Base-by-base conservation (phyloP, 371 early-diverging fungal species). In the Sporodiniella umbellata region DNA sequence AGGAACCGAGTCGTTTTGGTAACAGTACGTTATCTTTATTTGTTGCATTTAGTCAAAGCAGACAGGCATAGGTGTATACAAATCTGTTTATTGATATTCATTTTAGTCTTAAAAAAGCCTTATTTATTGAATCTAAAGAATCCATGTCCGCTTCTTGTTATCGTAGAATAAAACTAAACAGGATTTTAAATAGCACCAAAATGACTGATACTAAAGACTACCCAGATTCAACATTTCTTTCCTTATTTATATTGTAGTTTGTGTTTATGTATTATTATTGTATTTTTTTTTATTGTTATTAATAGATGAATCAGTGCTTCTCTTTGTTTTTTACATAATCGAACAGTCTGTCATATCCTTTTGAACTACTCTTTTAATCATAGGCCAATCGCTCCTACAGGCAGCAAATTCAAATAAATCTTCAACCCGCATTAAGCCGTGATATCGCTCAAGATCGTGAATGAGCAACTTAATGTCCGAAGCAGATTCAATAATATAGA, bases 351-450 rank as follows among this genome's bases (percentile, higher is more conserved):
- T 72, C 56, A 80, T 75, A 52, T 86, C 86, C n/a, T 75, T 73
- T 61, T 95, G 94, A 15, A 97, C 92, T 21, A 82, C 81, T 54
- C 86, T 81, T 44, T 88, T 84, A 39, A 97, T 93, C 48, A 79
- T 64, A 43, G 88, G 82, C 78, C 91, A 96, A 61, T 97, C 97
- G 33, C 88, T 85, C 31, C 97, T 75, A 48, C 87, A 80, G 31
- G 86, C 84, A 40, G 94, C 86, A 64, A 96, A 87, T 63, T 97
- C 97, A 52, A 92, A 90, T 14, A 96, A 78, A 62, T 97, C 97
- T 62, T 96, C 96, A 1, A 86, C 64, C 33, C 90, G 79, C 63
- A 96, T 75, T 8, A 88, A 76, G 6, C 92, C 93, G 53, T 92
- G 86, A 52, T 88, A 97, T 25, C 93, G 80, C 22, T 78, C 81